These are phyloP conservation scores for Penicillium cinerascens DNA, from an alignment of 495 filamentous ascomycete genomes.

Conservation along the genomic window DNA sequence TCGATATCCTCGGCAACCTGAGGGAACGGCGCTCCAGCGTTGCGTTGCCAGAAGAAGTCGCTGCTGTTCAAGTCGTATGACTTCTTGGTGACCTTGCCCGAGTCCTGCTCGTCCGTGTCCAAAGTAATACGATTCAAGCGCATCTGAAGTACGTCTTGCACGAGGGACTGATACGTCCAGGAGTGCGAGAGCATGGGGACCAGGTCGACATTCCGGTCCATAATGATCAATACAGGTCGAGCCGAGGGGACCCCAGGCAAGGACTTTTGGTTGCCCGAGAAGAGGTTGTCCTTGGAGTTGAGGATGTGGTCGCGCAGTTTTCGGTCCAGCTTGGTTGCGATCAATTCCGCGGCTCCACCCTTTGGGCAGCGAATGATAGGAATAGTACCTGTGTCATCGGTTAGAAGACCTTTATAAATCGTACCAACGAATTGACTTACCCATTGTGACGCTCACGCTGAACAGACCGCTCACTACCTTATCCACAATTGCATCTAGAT, in stretches of 20 bases:
- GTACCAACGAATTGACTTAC: conserved; percentile 41
- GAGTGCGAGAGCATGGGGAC: conserved; percentile 99
- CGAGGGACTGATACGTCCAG: conserved; percentile 97
- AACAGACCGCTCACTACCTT: conserved; percentile 92
- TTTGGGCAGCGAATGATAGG: conserved; percentile 92
- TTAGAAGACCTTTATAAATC: neutral
- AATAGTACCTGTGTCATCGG: conserved; percentile 60
- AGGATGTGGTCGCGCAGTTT: conserved; percentile 96
- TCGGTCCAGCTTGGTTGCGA: conserved; percentile 87
- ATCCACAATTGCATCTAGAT: conserved; percentile 81
- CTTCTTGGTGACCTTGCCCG: conserved; percentile 70
- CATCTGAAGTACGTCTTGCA: conserved; percentile 92
- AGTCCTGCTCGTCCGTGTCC: conserved; percentile 73
- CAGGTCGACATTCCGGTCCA: conserved; percentile 92
- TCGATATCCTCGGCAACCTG: conserved; percentile 97
- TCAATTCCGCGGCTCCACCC: conserved; percentile 89
- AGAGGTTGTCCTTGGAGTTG: conserved; percentile 95
- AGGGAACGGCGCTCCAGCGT: conserved; percentile 90
- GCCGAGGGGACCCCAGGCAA: conserved; percentile 62
- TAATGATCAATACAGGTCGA: conserved; percentile 79
- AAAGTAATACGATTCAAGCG: conserved; percentile 95
- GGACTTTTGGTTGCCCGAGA: conserved; percentile 55
- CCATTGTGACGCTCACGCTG: conserved; percentile 96
- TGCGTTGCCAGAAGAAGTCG: conserved; percentile 97
- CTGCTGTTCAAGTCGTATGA: conserved; percentile 85